Evolutionary conservation across 2,329 filamentous ascomycete genomes (phyloP), one percentile per base, ranked within the genome.

Genomic region (Gaeumannomyces sp.): DNA sequence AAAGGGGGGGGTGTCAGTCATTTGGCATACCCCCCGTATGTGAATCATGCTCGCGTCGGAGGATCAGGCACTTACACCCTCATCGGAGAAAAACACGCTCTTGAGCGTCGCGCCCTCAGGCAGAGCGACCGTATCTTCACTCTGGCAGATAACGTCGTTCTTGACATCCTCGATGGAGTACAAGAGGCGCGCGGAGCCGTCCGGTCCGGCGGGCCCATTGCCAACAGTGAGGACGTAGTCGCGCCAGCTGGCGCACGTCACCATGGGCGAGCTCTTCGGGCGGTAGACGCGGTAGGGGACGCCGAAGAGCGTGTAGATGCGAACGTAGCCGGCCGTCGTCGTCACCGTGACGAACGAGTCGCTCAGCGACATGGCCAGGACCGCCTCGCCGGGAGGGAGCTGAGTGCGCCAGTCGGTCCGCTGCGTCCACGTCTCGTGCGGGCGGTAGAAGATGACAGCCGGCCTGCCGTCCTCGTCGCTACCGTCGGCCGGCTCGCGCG

Each of bases 211-310:
- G 0, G 95, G 87, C 0, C 96, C 96, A 71, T 99, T 99, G 64
- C 94, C 94, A 70, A 99, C 86, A 0, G 93, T 97, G 73, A 98
- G 84, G n/a, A 99, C 89, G 75, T 98, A 98, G 79, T 99, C 93
- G 69, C 90, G 85, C 91, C 92, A 98, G 70, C 92, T 94, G 0
- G 93, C 92, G 72, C 95, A 99, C 0, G 93, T 95, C 27, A 99
- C 93, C 63, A 92, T 91, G 1, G 94, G 93, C 3, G 86, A 87
- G 76, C 90, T 93, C 80, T 98, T 98, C 68, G 96, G 93, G 29
- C 95, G 85, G 75, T 96, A 97, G 1, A 99, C 88, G 62, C 91
- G 88, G 70, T 92, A 90, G 0, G 95, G 93, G 45, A 96, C 88
- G 31, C 95, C 95, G 74, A 95, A 98, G 19, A 98, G 83, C 0